Conservation (phyloP, 306 rosid species). For the Oxytropis ochrocephala region DNA sequence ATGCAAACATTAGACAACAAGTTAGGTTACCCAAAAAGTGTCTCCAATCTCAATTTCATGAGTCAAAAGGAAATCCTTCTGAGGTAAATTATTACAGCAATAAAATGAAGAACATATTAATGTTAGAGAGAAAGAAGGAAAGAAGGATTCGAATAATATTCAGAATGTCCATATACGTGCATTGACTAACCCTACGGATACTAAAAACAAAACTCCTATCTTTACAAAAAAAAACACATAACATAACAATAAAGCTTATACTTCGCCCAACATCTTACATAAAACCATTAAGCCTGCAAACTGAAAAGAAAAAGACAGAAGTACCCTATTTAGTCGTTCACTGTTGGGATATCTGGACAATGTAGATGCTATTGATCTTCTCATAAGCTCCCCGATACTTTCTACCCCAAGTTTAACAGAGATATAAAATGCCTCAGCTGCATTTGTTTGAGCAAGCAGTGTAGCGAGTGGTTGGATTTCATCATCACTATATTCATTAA, state of each 20-base stretch:
- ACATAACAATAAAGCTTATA: conserved; percentile 15
- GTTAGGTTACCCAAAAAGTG: not conserved
- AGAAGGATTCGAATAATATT: not conserved
- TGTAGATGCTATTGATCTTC: conserved; percentile 64
- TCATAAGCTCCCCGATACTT: conserved; percentile 80
- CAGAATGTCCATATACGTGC: not conserved
- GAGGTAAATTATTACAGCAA: not conserved
- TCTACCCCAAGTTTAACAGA: conserved; percentile 83
- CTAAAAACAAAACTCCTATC: not conserved
- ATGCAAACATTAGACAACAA: not conserved
- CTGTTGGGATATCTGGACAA: conserved; percentile 62
- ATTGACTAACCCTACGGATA: not conserved
- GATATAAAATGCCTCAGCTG: conserved; percentile 78
- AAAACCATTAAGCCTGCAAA: not conserved
- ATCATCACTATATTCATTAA: conserved; percentile 57
- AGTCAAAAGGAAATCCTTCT: not conserved
- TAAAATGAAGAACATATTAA: not conserved
- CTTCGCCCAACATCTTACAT: conserved; percentile 7
- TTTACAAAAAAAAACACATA: not conserved
- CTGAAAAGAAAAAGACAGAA: conserved; percentile 1
- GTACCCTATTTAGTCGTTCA: conserved; percentile 70
- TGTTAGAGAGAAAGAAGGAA: not conserved
- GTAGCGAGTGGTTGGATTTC: conserved; percentile 83
- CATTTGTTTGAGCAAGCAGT: conserved; percentile 67
- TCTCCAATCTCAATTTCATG: not conserved